A percentile compares a stretch with the other conserved stretches of the same genome.
phyloP scores from a whole-genome alignment of 2,329 filamentous ascomycete genomes.

The Paecilomyces variotii region DNA sequence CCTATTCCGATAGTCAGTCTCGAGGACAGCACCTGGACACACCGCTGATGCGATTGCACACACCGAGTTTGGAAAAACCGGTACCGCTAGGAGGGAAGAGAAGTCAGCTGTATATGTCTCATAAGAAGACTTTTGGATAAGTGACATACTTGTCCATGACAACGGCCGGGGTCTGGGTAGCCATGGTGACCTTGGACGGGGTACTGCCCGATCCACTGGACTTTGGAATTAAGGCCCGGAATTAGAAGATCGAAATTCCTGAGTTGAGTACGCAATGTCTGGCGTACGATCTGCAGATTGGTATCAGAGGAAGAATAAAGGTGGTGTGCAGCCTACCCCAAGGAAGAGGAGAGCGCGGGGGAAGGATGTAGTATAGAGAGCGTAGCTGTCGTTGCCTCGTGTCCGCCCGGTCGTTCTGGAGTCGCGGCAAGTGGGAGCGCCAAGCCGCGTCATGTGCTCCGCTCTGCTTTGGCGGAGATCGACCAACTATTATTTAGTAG shows the following conservation, averaged over 20 bases:
- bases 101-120: slow-evolving; percentile 27
- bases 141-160: slow-evolving; percentile 99
- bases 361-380: background rate
- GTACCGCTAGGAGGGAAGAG: slow-evolving; percentile 64
- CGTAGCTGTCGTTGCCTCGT: background rate
- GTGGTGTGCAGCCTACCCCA: background rate
- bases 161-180: slow-evolving; percentile 98
- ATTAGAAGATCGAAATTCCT: background rate
- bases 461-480: background rate
- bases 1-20: slow-evolving; percentile 48
- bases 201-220: slow-evolving; percentile 1
- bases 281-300: background rate
- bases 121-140: slow-evolving; percentile 15
- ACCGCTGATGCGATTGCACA: slow-evolving; percentile 21
- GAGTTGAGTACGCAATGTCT: background rate
- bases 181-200: slow-evolving; percentile 53
- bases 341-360: background rate
- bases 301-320: background rate
- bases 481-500: background rate
- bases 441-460: slow-evolving; percentile 11
- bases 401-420: background rate
- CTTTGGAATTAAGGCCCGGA: background rate
- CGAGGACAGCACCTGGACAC: slow-evolving; percentile 6
- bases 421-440: slow-evolving; percentile 4
- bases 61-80: slow-evolving; percentile 98